Evolutionary conservation across 208 protist species (phyloP), one percentile per base, ranked within the genome.

Genomic region (Acanthamoeba sp.): DNA sequence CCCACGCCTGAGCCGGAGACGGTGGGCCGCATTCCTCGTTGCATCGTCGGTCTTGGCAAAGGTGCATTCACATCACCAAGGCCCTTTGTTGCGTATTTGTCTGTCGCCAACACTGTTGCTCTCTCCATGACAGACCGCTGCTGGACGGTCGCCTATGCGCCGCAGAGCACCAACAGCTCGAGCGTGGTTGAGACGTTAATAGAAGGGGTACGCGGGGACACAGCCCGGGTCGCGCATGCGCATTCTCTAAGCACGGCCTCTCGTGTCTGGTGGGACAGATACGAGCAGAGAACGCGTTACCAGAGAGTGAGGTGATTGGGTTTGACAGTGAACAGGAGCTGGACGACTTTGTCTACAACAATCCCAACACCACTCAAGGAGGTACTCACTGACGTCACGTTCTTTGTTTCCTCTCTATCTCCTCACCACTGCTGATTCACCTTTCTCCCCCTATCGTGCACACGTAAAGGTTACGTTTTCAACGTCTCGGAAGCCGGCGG

Each of bases 321-420:
- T 94, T 94, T 48, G 71, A 84, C 36, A 34, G 1, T 1, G 14
- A 2, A 1, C 2, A 34, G 12, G 76, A 34, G 10, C 4, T 94
- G 69, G 73, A 94, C 12, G 38, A 42, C 73, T 94, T 84, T 27
- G 20, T 94, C 40, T 52, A 89, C 50, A 71, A 36, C 73, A 84
- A 94, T n/a, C 34, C 16, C 9, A 94, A 94, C 73, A 42, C 42
- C 1, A 94, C 71, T 0, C 91, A 94, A 94, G 91, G 91, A 84
- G 91, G 91, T 93, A 42, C 3, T n/a, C n/a, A n/a, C n/a, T n/a
- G n/a, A n/a, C n/a, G n/a, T n/a, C n/a, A n/a, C n/a, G n/a, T n/a
- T n/a, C n/a, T n/a, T n/a, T n/a, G n/a, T n/a, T n/a, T n/a, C n/a
- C n/a, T n/a, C n/a, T n/a, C n/a, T n/a, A n/a, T n/a, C n/a, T n/a